These are phyloP conservation scores for Celoporthe dispersa DNA, from an alignment of 2,329 filamentous ascomycete genomes.

Conservation along the genomic window DNA sequence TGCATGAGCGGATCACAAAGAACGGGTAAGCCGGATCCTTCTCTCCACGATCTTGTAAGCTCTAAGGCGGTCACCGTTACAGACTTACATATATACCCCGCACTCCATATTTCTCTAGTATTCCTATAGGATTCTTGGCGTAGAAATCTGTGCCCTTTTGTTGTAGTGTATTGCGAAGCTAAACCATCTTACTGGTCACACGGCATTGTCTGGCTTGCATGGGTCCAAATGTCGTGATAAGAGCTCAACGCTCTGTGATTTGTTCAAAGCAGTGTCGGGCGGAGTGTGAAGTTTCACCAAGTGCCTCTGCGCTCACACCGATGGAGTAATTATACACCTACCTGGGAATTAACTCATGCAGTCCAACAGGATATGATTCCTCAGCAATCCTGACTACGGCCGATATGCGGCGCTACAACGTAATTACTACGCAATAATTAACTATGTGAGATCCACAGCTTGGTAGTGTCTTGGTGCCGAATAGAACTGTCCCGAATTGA, in stretches of 20 bases:
- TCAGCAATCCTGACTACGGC: not conserved
- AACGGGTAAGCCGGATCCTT: not conserved
- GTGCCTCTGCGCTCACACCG: not conserved
- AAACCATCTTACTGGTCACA: not conserved
- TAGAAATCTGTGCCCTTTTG: not conserved
- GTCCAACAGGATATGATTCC: not conserved
- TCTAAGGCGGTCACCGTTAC: not conserved
- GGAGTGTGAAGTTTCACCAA: not conserved
- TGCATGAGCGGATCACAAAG: not conserved
- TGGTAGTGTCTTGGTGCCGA: not conserved
- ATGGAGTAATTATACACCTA: not conserved
- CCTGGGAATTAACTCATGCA: not conserved
- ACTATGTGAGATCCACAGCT: not conserved
- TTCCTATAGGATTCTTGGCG: slow-evolving; percentile 5
- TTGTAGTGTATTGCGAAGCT: not conserved
- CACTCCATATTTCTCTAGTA: not conserved
- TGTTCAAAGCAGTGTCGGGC: not conserved
- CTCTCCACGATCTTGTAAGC: not conserved
- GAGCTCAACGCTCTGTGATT: not conserved
- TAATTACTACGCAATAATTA: not conserved
- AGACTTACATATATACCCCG: not conserved
- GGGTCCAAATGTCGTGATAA: not conserved
- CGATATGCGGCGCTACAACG: not conserved
- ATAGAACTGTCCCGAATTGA: not conserved
- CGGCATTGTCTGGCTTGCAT: not conserved